Conservation (phyloP, 148 eudicot species). For the Spergularia bocconei region DNA sequence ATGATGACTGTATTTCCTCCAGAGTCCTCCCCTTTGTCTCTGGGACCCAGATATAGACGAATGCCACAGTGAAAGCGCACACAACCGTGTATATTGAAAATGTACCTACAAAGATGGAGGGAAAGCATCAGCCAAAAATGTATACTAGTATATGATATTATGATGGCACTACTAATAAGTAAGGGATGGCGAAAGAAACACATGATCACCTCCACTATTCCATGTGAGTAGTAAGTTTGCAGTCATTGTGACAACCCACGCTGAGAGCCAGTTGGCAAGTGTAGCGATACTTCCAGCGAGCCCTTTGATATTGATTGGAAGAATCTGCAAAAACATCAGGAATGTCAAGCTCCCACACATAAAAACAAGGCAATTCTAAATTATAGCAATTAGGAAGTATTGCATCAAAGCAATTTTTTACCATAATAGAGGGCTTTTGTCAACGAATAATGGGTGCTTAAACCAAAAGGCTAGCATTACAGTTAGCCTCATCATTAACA, state of each 20-base stretch:
- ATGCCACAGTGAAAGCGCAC: slow-evolving; percentile 49
- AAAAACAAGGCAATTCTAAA: not conserved
- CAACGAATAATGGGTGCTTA: too few relatives aligned
- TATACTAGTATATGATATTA: too few relatives aligned
- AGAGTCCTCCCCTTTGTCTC: slow-evolving; percentile 79
- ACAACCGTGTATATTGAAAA: slow-evolving; percentile 54
- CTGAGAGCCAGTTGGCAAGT: slow-evolving; percentile 58
- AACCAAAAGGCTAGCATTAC: too few relatives aligned
- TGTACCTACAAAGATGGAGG: slow-evolving; percentile 41
- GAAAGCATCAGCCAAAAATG: not conserved
- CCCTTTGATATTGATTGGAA: slow-evolving; percentile 66
- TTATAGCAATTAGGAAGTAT: too few relatives aligned
- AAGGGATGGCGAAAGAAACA: not conserved
- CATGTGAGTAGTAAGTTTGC: slow-evolving; percentile 66
- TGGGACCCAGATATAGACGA: slow-evolving; percentile 65
- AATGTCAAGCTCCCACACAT: not conserved
- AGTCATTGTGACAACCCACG: slow-evolving; percentile 69
- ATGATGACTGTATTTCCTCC: slow-evolving; percentile 71
- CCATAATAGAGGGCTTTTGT: too few relatives aligned
- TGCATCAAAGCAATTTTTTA: too few relatives aligned
- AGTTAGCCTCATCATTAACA: too few relatives aligned
- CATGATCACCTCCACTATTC: slow-evolving; percentile 62
- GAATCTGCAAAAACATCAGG: slow-evolving; percentile 58
- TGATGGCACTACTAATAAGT: not conserved
- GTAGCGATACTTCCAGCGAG: slow-evolving; percentile 85